Evolutionary conservation across 2,329 filamentous ascomycete species (phyloP).

Genomic region (Colletotrichum spaethianum): DNA sequence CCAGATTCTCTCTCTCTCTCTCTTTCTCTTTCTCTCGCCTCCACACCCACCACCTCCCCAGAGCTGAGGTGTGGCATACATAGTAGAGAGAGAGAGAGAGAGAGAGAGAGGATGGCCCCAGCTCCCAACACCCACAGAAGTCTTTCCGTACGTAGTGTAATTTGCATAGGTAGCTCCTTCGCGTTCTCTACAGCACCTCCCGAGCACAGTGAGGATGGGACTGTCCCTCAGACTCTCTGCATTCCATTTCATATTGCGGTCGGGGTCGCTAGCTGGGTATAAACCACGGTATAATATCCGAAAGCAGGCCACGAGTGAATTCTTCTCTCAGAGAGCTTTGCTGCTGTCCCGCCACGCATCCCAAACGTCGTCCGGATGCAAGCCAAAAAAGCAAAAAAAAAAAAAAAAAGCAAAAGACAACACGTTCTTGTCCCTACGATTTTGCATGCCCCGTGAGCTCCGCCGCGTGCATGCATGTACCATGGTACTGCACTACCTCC

Average conservation of each 20-base stretch:
- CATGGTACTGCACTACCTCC: background rate
- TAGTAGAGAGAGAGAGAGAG: too few species aligned
- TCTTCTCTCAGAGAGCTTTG: background rate
- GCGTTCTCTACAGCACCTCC: background rate
- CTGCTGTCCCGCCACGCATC: conserved; percentile 23
- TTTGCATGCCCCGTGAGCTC: conserved; percentile 7
- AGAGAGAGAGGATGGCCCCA: too few species aligned
- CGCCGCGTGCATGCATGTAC: conserved; percentile 20
- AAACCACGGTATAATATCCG: background rate
- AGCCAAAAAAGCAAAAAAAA: background rate
- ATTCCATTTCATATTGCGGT: background rate
- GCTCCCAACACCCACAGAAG: background rate
- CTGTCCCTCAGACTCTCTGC: background rate
- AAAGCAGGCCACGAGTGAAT: background rate
- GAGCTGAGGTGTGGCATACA: background rate
- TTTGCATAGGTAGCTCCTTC: too few species aligned
- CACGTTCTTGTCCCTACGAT: conserved; percentile 2
- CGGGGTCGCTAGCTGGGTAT: background rate
- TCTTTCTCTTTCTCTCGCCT: too few species aligned
- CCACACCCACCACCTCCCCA: background rate
- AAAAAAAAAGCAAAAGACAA: background rate
- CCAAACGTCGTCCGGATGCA: conserved; percentile 36
- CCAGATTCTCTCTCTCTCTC: background rate
- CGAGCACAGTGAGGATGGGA: background rate
- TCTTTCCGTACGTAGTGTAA: too few species aligned